These are phyloP conservation scores for Acorus calamus DNA, from an alignment of 106 monocot species.

Conservation along the genomic window DNA sequence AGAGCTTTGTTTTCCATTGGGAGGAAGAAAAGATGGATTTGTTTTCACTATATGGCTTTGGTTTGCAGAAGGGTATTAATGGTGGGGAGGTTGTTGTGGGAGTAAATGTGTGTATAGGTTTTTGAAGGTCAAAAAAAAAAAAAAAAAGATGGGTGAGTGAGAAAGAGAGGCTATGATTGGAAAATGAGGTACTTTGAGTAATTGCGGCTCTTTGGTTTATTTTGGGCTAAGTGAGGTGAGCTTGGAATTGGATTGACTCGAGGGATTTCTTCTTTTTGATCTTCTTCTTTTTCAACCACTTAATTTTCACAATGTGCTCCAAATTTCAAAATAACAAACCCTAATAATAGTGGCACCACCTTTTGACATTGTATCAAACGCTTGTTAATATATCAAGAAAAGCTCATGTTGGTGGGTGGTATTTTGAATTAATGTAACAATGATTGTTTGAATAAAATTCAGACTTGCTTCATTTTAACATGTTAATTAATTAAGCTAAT, in stretches of 20 bases:
- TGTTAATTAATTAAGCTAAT: too few relatives aligned
- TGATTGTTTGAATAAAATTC: too few relatives aligned
- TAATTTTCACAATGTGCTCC: too few relatives aligned
- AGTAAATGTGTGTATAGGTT: constrained; percentile 18
- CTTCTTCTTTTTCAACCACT: too few relatives aligned
- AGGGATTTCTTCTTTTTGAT: constrained; percentile 9
- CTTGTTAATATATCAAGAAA: too few relatives aligned
- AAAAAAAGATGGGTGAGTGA: neutral
- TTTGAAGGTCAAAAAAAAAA: constrained; percentile 16
- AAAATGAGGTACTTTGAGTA: constrained; percentile 32
- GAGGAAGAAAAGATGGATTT: neutral
- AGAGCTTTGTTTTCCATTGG: neutral
- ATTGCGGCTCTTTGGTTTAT: constrained; percentile 34
- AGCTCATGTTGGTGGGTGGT: too few relatives aligned
- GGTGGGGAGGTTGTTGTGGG: constrained; percentile 41
- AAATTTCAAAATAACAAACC: too few relatives aligned
- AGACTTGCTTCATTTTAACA: too few relatives aligned
- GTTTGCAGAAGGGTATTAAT: constrained; percentile 14
- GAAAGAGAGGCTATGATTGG: constrained; percentile 38
- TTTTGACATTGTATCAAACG: too few relatives aligned
- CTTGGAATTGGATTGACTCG: constrained; percentile 52
- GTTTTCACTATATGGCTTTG: neutral
- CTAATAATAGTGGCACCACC: too few relatives aligned
- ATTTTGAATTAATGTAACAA: too few relatives aligned
- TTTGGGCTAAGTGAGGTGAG: constrained; percentile 28